phyloP scores from a whole-genome alignment of 768 basidiomycete species.

The Boletus vermiculosoides region DNA sequence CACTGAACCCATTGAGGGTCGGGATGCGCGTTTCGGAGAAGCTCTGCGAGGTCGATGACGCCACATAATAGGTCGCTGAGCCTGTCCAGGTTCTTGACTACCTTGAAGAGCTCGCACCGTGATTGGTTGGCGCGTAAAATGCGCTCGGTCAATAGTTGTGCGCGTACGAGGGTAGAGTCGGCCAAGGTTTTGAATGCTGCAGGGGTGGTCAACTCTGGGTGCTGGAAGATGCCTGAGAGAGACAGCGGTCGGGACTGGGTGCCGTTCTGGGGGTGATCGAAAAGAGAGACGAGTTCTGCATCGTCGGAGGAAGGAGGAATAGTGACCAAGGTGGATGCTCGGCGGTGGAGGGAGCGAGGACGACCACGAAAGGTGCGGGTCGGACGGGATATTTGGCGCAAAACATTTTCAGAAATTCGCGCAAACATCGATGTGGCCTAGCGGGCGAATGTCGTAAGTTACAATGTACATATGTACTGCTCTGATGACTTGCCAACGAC shows the following conservation, averaged over 20 bases:
- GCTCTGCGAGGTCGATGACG: conserved; percentile 94
- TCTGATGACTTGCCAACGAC: not conserved
- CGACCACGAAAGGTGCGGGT: conserved; percentile 44
- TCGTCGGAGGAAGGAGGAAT: conserved; percentile 68
- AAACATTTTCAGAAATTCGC: conserved; percentile 39
- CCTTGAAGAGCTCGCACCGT: conserved; percentile 71
- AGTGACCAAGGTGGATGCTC: conserved; percentile 41
- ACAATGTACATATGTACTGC: not conserved
- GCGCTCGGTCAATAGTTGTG: conserved; percentile 78
- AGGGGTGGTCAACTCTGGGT: conserved; percentile 69
- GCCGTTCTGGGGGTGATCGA: conserved; percentile 58
- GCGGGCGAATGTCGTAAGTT: not conserved
- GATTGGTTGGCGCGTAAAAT: conserved; percentile 75
- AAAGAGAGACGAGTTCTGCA: conserved; percentile 61
- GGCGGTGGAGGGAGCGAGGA: conserved; percentile 16
- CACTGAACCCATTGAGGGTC: conserved; percentile 79
- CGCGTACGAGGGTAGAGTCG: conserved; percentile 75
- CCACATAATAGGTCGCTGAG: conserved; percentile 95
- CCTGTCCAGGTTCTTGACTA: conserved; percentile 94
- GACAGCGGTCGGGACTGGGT: conserved; percentile 42
- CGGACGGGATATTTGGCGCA: conserved; percentile 36
- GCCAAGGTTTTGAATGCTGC: conserved; percentile 69
- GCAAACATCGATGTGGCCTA: conserved; percentile 36
- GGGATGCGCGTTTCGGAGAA: conserved; percentile 91
- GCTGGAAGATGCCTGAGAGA: conserved; percentile 82